Base-by-base conservation (phyloP, 768 basidiomycete species). In the Exsudoporus frostii region DNA sequence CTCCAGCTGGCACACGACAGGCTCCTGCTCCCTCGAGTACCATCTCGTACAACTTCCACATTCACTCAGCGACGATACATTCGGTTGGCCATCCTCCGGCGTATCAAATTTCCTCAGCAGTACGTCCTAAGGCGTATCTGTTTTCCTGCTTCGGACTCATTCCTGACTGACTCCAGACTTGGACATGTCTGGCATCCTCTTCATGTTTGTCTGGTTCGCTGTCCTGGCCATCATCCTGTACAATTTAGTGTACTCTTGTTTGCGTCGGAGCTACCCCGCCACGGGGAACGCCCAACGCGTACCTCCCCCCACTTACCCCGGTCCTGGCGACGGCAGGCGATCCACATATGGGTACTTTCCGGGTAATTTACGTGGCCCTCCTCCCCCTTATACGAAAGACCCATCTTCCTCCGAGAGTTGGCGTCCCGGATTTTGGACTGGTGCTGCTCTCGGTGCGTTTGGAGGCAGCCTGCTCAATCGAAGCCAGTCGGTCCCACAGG, bases 21-120 rank as follows among this genome's bases (percentile, higher is more conserved):
- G 88, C 17, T 94, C 92, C 15, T 98, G 94, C 69, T 86, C 85
- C 7, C 74, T 98, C 48, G 84, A 92, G 54, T 98, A 97, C 65
- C 79, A 81, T 43, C 81, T 98, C 3, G 81, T 90, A 19, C 80
- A 86, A 46, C 74, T 93, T 6, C 87, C 88, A 0, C 59, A 65
- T 19, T 39, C 68, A 5, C 62, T 70, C 47, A 52, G 56, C 25
- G 62, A 66, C 14, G 59, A 68, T 11, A 15, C 56, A 3, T 27
- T 25, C 5, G 11, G 34, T 2, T 56, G 47, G 58, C 55, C 66
- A 15, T 50, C 43, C 0, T 47, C 53, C 17, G 51, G 58, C 25
- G 27, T 52, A 34, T 30, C 53, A 0, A 52, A 58, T 11, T 63
- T 66, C 33, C 56, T 71, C 55, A 54, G 37, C 43, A 48, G 67